Percentiles rank a stretch among this genome's conserved stretches.
These are phyloP conservation scores for Sporothrix dimorphospora DNA, from an alignment of 2,329 filamentous ascomycete genomes.

Conservation along the genomic window DNA sequence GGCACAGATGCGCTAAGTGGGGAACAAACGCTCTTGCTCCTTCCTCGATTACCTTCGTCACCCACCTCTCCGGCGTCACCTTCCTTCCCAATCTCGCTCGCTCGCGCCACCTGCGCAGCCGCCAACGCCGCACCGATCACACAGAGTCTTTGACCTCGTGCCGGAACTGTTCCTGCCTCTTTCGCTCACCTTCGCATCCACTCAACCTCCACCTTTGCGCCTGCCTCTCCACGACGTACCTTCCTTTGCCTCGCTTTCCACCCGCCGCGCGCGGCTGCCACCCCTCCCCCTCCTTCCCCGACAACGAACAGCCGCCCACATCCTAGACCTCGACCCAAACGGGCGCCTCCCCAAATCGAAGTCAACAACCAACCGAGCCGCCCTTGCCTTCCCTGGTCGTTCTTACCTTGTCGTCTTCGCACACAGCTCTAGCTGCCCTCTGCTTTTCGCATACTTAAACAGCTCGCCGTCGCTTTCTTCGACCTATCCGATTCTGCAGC, in stretches of 20 bases:
- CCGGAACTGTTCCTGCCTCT: neutral
- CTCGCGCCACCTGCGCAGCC: constrained; percentile 24
- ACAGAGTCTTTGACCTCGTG: constrained; percentile 8
- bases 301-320: constrained; percentile 18
- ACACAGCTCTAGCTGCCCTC: neutral
- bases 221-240: neutral
- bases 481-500: neutral
- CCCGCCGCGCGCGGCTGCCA: neutral
- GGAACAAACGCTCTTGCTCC: constrained; percentile 21
- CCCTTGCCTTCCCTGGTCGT: constrained; percentile 3
- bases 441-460: constrained; percentile 8
- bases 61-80: constrained; percentile 26
- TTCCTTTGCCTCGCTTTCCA: neutral
- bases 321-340: neutral
- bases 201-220: neutral
- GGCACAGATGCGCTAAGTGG: constrained; percentile 29
- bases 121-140: constrained; percentile 24
- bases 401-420: neutral
- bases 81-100: constrained; percentile 29
- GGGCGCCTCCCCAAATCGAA: constrained; percentile 15
- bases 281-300: constrained; percentile 9
- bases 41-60: constrained; percentile 26
- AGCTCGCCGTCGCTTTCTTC: neutral
- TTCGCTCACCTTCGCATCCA: constrained; percentile 22
- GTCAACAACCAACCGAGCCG: constrained; percentile 21